Conservation (phyloP, 306 rosid genomes). For the Corylus avellana region DNA sequence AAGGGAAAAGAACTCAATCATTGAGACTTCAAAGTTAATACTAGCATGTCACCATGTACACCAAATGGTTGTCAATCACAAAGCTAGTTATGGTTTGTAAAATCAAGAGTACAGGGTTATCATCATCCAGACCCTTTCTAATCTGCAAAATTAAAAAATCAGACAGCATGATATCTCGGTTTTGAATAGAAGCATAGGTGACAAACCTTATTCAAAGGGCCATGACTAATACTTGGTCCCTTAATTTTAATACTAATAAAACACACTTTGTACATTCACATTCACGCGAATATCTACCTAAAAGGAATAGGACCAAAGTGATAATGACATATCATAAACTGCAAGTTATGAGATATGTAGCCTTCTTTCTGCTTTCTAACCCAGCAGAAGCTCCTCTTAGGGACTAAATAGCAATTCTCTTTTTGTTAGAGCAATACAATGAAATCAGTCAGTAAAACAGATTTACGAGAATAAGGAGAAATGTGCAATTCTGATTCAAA, state of each 20-base stretch:
- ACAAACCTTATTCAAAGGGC: background rate
- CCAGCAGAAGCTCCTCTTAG: background rate
- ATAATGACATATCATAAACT: background rate
- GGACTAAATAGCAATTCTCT: background rate
- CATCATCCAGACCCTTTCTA: background rate
- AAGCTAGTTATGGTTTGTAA: background rate
- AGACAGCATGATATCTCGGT: background rate
- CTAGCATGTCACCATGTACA: background rate
- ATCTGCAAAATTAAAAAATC: background rate
- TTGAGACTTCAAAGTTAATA: background rate
- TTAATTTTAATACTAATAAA: background rate
- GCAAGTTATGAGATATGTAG: background rate
- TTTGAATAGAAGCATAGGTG: background rate
- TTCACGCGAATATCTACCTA: background rate
- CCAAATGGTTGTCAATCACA: background rate
- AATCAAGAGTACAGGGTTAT: background rate
- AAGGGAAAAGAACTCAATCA: background rate
- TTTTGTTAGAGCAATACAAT: background rate
- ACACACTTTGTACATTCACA: background rate
- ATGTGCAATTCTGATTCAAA: background rate
- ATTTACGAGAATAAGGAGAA: background rate
- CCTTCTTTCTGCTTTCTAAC: background rate
- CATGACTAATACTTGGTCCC: background rate
- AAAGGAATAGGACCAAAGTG: background rate
- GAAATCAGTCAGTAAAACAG: background rate